Evolutionary conservation across 768 basidiomycete species (phyloP).

Genomic region (Tubosaeta brunneosetosa): DNA sequence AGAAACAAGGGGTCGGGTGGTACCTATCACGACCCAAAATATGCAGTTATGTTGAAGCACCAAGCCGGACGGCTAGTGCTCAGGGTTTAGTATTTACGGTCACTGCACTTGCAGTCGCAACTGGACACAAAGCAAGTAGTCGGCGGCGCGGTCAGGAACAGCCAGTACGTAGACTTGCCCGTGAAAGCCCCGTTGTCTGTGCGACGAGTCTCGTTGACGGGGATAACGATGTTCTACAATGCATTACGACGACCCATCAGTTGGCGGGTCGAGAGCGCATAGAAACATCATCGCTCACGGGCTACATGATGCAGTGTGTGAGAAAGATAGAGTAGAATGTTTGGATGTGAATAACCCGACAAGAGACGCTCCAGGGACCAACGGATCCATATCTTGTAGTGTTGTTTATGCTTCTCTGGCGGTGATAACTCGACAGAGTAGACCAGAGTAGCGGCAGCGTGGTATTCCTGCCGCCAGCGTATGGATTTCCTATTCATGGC

Average conservation of each 20-base stretch:
- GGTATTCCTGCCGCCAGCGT: neutral
- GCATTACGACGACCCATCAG: neutral
- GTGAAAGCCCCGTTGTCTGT: neutral
- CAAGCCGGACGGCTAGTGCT: neutral
- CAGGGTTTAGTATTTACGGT: slow-evolving; percentile 14
- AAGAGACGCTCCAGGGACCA: too few species aligned
- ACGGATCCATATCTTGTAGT: neutral
- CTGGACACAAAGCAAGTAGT: neutral
- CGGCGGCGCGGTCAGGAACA: neutral
- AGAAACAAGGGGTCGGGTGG: too few species aligned
- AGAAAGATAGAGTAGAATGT: neutral
- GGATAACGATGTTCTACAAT: slow-evolving; percentile 1
- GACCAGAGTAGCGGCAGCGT: too few species aligned
- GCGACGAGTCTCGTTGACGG: slow-evolving; percentile 5
- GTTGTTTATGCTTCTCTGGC: neutral
- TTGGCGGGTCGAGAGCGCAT: neutral
- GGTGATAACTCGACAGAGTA: neutral
- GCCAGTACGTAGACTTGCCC: neutral
- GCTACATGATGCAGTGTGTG: slow-evolving; percentile 8
- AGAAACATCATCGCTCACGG: neutral
- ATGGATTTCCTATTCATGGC: neutral
- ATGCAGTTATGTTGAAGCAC: too few species aligned
- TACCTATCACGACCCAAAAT: too few species aligned
- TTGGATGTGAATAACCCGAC: neutral
- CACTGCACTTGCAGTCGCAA: slow-evolving; percentile 16